Percentiles rank a stretch among this genome's conserved stretches.
These are phyloP conservation scores for Mucor velutinosus DNA, from an alignment of 371 early-diverging fungal genomes.

Conservation along the genomic window DNA sequence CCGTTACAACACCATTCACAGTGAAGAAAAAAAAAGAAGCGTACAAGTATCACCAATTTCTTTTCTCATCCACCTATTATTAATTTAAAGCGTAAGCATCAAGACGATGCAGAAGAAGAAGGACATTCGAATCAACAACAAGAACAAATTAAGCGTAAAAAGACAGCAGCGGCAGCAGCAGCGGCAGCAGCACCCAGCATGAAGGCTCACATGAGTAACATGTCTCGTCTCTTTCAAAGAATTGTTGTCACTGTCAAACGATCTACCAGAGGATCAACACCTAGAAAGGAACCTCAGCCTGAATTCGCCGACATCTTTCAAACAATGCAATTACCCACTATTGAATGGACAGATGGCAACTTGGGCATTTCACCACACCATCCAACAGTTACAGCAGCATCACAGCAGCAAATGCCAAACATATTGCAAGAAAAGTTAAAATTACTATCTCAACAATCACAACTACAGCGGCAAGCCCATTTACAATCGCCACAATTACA, in stretches of 20 bases:
- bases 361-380: background rate
- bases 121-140: background rate
- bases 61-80: background rate
- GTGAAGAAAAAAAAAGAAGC: background rate
- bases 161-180: background rate
- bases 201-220: background rate
- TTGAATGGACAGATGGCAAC: constrained; percentile 14
- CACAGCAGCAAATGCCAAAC: background rate
- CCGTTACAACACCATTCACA: background rate
- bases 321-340: constrained; percentile 5
- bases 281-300: background rate
- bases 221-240: constrained; percentile 7
- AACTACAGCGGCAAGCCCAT: background rate
- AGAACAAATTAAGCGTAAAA: background rate
- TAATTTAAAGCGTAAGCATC: background rate
- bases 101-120: constrained; percentile 1
- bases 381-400: background rate
- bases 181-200: background rate
- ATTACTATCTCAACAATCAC: background rate
- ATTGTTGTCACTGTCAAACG: background rate
- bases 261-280: background rate
- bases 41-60: background rate
- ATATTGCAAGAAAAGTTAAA: background rate
- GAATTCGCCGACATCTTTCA: background rate
- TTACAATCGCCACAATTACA: background rate